A percentile compares a stretch with the other conserved stretches of the same genome.
phyloP scores from a whole-genome alignment of 352 stramenopile species.

The Globisporangium okanoganense region DNA sequence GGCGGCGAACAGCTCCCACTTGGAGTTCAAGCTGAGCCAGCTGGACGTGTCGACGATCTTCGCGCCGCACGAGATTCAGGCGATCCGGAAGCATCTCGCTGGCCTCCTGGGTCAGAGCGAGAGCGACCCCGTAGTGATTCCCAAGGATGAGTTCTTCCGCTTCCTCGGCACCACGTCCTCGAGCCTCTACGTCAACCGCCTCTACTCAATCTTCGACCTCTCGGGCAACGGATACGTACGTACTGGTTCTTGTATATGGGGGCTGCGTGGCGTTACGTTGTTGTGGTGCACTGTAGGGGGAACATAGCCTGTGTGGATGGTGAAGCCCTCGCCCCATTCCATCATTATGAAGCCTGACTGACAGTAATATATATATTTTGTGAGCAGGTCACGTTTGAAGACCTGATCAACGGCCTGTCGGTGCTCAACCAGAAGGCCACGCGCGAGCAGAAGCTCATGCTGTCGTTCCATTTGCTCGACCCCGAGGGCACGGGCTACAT shows the following conservation, averaged over 20 bases:
- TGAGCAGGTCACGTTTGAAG: constrained; percentile 73
- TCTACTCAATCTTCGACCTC: constrained; percentile 87
- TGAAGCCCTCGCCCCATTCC: not conserved
- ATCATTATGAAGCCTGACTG: too few species aligned
- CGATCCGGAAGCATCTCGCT: constrained; percentile 72
- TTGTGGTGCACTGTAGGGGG: not conserved
- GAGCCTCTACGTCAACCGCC: constrained; percentile 79
- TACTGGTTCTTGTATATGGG: not conserved
- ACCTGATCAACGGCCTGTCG: constrained; percentile 76
- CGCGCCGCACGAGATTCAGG: constrained; percentile 70
- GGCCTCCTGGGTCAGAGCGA: constrained; percentile 62
- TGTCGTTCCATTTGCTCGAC: constrained; percentile 84
- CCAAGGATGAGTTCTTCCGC: constrained; percentile 84
- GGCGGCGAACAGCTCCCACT: constrained; percentile 27
- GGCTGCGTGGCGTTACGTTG: not conserved
- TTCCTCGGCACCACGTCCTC: constrained; percentile 69
- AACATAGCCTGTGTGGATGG: not conserved
- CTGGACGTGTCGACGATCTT: constrained; percentile 76
- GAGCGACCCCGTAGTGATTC: constrained; percentile 70
- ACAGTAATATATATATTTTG: too few species aligned
- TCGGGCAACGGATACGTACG: constrained; percentile 63
- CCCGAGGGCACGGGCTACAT: constrained; percentile 77
- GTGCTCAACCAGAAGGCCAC: constrained; percentile 83
- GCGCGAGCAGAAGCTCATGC: constrained; percentile 82
- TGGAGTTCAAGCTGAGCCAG: constrained; percentile 69